phyloP scores from a whole-genome alignment of 2,329 filamentous ascomycete genomes.

The Penicillium corylophilum region DNA sequence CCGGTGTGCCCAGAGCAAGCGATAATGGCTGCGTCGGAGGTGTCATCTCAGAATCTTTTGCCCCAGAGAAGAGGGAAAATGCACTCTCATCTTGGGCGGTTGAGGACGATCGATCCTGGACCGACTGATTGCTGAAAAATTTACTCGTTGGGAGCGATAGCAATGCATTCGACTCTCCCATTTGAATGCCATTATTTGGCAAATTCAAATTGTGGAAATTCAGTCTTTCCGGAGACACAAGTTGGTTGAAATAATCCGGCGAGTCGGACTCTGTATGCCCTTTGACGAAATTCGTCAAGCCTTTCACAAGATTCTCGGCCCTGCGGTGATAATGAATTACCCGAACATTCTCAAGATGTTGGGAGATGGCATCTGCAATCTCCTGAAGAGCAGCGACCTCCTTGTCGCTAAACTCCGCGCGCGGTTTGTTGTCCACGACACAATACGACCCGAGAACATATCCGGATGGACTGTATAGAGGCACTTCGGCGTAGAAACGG shows the following conservation, averaged over 20 bases:
- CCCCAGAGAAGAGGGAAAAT: too few relatives aligned
- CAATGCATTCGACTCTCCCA: too few relatives aligned
- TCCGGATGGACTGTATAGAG: conserved; percentile 56
- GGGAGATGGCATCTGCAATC: conserved; percentile 56
- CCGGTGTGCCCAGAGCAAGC: too few relatives aligned
- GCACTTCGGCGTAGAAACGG: conserved; percentile 60
- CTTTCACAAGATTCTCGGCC: conserved; percentile 58
- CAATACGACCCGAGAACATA: conserved; percentile 60
- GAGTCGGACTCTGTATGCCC: conserved; percentile 31
- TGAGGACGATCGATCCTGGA: too few relatives aligned
- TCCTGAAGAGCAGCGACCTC: conserved; percentile 53
- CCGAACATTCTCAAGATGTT: conserved; percentile 59
- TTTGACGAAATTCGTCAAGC: conserved; percentile 53
- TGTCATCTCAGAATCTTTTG: too few relatives aligned
- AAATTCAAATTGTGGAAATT: conserved; percentile 2
- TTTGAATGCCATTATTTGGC: not conserved
- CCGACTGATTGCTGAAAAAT: too few relatives aligned
- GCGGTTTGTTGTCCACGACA: conserved; percentile 58
- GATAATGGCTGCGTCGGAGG: too few relatives aligned
- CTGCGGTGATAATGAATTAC: conserved; percentile 56
- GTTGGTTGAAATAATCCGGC: conserved; percentile 11
- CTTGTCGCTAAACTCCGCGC: conserved; percentile 40
- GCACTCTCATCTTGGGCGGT: too few relatives aligned
- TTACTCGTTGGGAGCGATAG: too few relatives aligned
- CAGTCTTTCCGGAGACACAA: not conserved